Evolutionary conservation across 768 basidiomycete genomes (phyloP), one percentile per base, ranked within the genome.

Genomic region (Termitomyces sp.): DNA sequence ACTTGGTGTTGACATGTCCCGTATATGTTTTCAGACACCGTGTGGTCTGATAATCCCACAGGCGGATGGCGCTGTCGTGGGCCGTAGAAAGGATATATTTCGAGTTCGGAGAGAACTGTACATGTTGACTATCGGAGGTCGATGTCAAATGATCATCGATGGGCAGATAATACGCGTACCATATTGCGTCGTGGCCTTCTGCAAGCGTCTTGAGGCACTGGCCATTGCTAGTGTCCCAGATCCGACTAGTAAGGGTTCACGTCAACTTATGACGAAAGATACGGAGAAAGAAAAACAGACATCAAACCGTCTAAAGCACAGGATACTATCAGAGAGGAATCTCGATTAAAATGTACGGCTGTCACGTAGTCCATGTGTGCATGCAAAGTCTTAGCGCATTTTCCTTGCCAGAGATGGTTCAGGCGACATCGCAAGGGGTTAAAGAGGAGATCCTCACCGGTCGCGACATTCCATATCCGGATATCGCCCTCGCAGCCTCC

Each of bases 191-290:
- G 55, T 90, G 87, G 18, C 92, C 92, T 74, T 97, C 94, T 11
- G 93, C 91, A 28, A 99, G 82, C 0, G 96, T 98, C 75, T 97
- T 98, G 33, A 99, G 83, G 74, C 96, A 99, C 69, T 98, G 95
- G 0, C 95, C 96, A 20, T 91, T 89, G 20, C 86, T 83, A 0
- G 92, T 89, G 65, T 94, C 93, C 96, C 96, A 99, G 72, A 99
- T 90, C 33, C 96, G 96, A 68, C 96, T 98, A 68, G 7, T 3
- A n/a, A 22, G 12, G 33, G 58, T 52, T 60, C 54, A 35, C 64
- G 52, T 44, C 38, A 55, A 15, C 36, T 8, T 35, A 7, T 15
- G 45, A 45, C 59, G 28, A 40, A 35, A 44, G 50, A 60, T 39
- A 52, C 15, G 11, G 52, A 22, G 18, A 35, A n/a, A 63, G 33